Base-by-base conservation (phyloP, 2,329 filamentous ascomycete genomes). In the Ramularia endophylla region DNA sequence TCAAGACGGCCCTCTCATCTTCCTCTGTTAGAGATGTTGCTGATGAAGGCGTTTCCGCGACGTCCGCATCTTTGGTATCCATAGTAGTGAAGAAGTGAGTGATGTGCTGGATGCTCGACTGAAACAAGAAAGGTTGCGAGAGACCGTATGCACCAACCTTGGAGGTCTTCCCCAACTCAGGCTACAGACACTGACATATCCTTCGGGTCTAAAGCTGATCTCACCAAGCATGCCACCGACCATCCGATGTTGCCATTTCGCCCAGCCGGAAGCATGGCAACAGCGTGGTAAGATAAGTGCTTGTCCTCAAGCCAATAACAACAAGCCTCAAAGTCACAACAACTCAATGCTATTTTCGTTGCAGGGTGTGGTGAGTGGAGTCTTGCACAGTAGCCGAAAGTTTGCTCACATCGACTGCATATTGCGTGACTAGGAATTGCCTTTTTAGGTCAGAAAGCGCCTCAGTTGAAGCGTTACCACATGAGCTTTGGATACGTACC, bases 391-490 rank as follows among this genome's bases (percentile, higher is more conserved):
- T 11, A 31, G 31, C 27, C 8, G 22, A 31, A 19, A 17, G 9
- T 33, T 38, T 41, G 35, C 43, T 13, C 32, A 42, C 28, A 19
- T 35, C 16, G n/a, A 27, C 16, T 35, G 39, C 43, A 35, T 31
- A 46, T 46, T 36, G 43, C 43, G 43, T 46, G 43, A 25, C 40
- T 40, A 29, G 11, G 20, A 27, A 20, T 19, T 41, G 19, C 36
- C 32, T 11, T 31, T 20, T 33, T 43, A 25, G 36, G 31, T 27
- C 34, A 40, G 28, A 18, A 33, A 5, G 29, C 22, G 22, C 6
- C 22, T 6, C 22, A 25, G 11, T 11, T 25, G 6, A 25, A 6
- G 22, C 11, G 22, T 11, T 25, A 6, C 11, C n/a, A 6, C 11
- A 25, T 6, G 11, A 6, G 22, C 22, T 11, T 6, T 25, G 22